phyloP scores from a whole-genome alignment of 2,329 filamentous ascomycete species.

The Clarireedia hainanense region DNA sequence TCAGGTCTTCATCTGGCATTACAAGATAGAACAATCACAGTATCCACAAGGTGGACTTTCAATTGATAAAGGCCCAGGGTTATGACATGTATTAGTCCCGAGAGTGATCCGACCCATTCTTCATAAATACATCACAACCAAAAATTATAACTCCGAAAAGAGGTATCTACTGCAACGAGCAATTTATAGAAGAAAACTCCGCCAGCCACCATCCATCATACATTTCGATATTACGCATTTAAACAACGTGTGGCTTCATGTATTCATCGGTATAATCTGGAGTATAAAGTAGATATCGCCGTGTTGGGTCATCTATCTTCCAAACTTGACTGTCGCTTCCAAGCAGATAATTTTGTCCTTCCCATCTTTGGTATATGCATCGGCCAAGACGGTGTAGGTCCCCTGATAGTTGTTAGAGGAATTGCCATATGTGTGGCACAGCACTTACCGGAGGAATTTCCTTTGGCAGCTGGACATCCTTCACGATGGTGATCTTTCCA shows the following conservation, averaged over 20 bases:
- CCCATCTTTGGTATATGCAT: slow-evolving; percentile 68
- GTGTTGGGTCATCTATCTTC: slow-evolving; percentile 3
- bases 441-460: slow-evolving; percentile 79
- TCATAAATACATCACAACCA: neutral
- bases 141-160: slow-evolving; percentile 16
- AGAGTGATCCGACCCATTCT: slow-evolving; percentile 2
- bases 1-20: too few relatives aligned
- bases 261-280: neutral
- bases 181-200: slow-evolving; percentile 14
- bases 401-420: slow-evolving; percentile 46
- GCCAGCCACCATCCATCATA: slow-evolving; percentile 1
- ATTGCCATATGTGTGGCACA: neutral
- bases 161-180: slow-evolving; percentile 17
- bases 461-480: slow-evolving; percentile 75
- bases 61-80: too few relatives aligned
- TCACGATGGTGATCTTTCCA: slow-evolving; percentile 64
- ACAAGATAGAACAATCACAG: too few relatives aligned
- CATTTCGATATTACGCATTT: slow-evolving; percentile 3
- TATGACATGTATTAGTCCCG: neutral
- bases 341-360: slow-evolving; percentile 74
- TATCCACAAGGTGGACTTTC: too few relatives aligned
- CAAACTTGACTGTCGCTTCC: slow-evolving; percentile 62
- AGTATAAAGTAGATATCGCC: neutral
- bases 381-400: slow-evolving; percentile 80
- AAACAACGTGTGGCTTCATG: neutral